Conservation (phyloP, 2,329 filamentous ascomycete species). For the Scedosporium dehoogii region DNA sequence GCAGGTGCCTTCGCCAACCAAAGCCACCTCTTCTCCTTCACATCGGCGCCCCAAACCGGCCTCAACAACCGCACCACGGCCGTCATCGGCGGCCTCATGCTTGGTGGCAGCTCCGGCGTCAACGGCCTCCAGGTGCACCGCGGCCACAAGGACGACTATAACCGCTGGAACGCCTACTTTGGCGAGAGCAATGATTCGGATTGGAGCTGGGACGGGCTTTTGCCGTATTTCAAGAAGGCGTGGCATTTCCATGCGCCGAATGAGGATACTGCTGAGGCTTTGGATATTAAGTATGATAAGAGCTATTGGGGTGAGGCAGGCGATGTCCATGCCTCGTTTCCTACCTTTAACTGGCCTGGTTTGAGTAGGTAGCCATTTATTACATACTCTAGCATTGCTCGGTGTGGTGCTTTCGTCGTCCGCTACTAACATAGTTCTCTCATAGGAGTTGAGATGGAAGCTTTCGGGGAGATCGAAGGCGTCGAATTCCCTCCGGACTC, state of each 20-base stretch:
- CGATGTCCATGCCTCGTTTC: conserved; percentile 4
- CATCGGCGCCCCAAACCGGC: conserved; percentile 10
- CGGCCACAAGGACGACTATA: conserved; percentile 19
- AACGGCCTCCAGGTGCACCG: conserved; percentile 25
- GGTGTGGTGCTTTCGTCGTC: no score
- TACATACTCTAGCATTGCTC: no score
- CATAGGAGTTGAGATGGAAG: conserved; percentile 8
- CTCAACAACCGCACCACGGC: conserved; percentile 9
- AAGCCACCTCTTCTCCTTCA: conserved; percentile 12
- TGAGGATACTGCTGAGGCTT: conserved; percentile 10
- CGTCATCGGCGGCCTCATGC: conserved; percentile 4
- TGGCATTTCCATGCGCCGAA: conserved; percentile 8
- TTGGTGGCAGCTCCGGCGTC: conserved; percentile 27
- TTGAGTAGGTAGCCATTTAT: no score
- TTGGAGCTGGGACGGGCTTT: conserved; percentile 14
- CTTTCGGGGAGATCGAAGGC: conserved; percentile 16
- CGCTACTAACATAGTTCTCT: background rate
- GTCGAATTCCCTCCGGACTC: conserved; percentile 15
- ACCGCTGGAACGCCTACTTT: conserved; percentile 17
- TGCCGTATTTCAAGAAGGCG: conserved; percentile 17
- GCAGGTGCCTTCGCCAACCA: conserved; percentile 2
- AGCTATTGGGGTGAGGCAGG: conserved; percentile 11
- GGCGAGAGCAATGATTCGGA: conserved; percentile 15
- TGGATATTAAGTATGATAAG: conserved; percentile 12
- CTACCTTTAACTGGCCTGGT: conserved; percentile 4